phyloP scores from a whole-genome alignment of 257 asterid species.

The Henckelia pumila region DNA sequence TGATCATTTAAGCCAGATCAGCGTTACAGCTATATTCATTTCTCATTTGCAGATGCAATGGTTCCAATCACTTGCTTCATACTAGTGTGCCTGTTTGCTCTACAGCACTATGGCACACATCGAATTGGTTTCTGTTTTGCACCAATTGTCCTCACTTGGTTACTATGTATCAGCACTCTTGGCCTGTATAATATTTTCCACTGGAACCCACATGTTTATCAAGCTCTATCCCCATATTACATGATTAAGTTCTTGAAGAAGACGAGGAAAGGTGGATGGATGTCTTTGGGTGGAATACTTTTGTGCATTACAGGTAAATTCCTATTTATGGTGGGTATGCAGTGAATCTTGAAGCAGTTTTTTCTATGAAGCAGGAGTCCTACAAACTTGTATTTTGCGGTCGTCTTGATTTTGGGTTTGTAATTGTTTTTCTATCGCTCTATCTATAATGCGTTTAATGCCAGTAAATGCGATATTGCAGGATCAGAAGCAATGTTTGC shows the following conservation, averaged over 20 bases:
- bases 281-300: slow-evolving; percentile 95
- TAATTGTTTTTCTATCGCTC: not conserved
- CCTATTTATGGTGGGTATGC: not conserved
- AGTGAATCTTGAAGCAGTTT: not conserved
- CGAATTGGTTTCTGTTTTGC: slow-evolving; percentile 85
- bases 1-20: slow-evolving; percentile 4
- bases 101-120: slow-evolving; percentile 97
- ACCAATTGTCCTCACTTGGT: slow-evolving; percentile 76
- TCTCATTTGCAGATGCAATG: slow-evolving; percentile 76
- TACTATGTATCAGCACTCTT: slow-evolving; percentile 77
- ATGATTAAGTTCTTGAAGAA: slow-evolving; percentile 85
- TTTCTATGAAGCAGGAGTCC: not conserved
- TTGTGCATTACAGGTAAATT: slow-evolving; percentile 88
- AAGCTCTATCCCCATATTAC: slow-evolving; percentile 87
- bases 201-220: slow-evolving; percentile 85
- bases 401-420: not conserved
- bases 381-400: not conserved
- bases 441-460: not conserved
- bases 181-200: slow-evolving; percentile 78
- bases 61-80: slow-evolving; percentile 93
- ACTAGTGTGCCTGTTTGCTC: slow-evolving; percentile 84
- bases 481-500: slow-evolving; percentile 99
- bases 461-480: slow-evolving; percentile 27
- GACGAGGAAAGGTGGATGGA: slow-evolving; percentile 97
- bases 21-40: slow-evolving; percentile 17